Evolutionary conservation across 176 grass and related monocot genomes (phyloP), one percentile per base, ranked within the genome.

Genomic region (Carex cristatella): DNA sequence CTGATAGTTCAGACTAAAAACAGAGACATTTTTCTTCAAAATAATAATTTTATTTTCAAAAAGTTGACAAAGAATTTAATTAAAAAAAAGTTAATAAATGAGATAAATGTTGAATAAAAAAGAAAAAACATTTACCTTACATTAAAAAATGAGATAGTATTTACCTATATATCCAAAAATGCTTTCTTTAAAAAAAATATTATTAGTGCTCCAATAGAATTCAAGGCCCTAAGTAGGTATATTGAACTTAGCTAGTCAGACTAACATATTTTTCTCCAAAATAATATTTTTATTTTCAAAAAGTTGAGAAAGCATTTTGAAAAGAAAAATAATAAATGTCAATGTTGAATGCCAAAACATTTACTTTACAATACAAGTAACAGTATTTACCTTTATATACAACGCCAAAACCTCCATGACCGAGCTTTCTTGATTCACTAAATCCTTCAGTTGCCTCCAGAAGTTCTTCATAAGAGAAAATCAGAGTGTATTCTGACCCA

Each of bases 321-420:
- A 4, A 32, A 10, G 13, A 31, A 18, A 38, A 0, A 2, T 4
- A 66, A 66, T 33, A 66, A 35, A 9, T 42, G 35, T 18, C 5
- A 44, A 19, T 46, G 2, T 71, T 71, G 38, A 40, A 27, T 49
- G 4, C 42, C 7, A 51, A 51, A 74, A 74, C 49, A 74, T 51
- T 53, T 18, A 42, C 0, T 23, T n/a, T 18, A 56, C 11, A 8
- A 35, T 51, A 73, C 42, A 7, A 13, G 68, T 71, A 9, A 73
- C 5, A 7, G 13, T 28, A 57, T 54, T 44, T 40, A 94, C 94
- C 94, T 94, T 88, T 90, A 38, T 97, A 97, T 55, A 97, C 94
- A 80, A 86, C 90, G 54, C 94, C 92, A 55, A 97, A 97, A 32
- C 94, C 94, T 65, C 94, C 94, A 68, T 91, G 92, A 61, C 94